Evolutionary conservation across 2,329 filamentous ascomycete genomes (phyloP).

Genomic region (Blastomyces gilchristii): DNA sequence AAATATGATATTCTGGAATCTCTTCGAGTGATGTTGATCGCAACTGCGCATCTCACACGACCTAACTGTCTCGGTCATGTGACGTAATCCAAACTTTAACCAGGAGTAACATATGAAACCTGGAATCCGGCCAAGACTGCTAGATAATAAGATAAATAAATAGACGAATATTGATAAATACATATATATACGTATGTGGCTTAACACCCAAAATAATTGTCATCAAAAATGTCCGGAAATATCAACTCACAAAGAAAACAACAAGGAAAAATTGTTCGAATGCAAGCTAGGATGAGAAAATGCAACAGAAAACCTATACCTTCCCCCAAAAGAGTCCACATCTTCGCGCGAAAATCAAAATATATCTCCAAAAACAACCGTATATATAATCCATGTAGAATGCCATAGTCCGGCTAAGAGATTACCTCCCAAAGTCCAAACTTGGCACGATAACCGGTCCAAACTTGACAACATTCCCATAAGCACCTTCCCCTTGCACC

Average conservation of each 20-base stretch:
- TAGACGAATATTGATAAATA: not conserved
- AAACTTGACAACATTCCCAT: slow-evolving; percentile 80
- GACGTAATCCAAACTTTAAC: not conserved
- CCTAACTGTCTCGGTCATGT: not conserved
- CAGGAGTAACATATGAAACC: too few relatives aligned
- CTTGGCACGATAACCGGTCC: slow-evolving; percentile 91
- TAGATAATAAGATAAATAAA: too few relatives aligned
- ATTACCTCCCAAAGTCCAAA: slow-evolving; percentile 60
- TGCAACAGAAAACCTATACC: not conserved
- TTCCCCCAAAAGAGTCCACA: not conserved
- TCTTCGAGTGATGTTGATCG: not conserved
- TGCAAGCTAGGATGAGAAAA: not conserved
- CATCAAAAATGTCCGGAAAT: not conserved
- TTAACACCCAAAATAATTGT: not conserved
- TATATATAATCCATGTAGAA: not conserved
- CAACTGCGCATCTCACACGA: not conserved
- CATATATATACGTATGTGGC: not conserved
- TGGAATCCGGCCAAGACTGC: too few relatives aligned
- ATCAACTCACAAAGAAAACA: not conserved
- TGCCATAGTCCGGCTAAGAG: not conserved
- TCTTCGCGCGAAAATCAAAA: not conserved
- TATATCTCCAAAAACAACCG: not conserved
- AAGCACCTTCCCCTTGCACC: slow-evolving; percentile 81
- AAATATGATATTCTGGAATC: not conserved
- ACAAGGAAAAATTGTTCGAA: not conserved